A percentile compares a stretch with the other conserved stretches of the same genome.
Evolutionary conservation across 2,329 filamentous ascomycete genomes (phyloP).

Genomic region (Elsinoe necatrix): DNA sequence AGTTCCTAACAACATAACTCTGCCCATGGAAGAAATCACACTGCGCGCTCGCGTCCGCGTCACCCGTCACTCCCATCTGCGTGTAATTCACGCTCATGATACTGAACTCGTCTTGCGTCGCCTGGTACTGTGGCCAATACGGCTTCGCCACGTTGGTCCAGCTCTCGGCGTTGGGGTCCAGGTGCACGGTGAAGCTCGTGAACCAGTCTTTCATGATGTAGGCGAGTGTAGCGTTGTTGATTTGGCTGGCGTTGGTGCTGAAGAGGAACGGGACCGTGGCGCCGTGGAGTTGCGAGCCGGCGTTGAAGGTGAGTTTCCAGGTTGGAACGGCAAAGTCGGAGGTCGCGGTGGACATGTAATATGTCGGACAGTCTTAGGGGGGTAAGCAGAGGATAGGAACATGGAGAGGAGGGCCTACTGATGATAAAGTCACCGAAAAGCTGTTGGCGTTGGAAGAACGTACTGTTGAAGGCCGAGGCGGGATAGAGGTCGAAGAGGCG

Average conservation of each 20-base stretch:
- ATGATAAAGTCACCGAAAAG: conserved; percentile 40
- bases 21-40: conserved; percentile 24
- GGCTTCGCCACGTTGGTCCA: conserved; percentile 23
- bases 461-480: conserved; percentile 27
- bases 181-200: conserved; percentile 28
- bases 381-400: not conserved
- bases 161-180: conserved; percentile 28
- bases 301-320: conserved; percentile 31
- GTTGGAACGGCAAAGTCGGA: conserved; percentile 21
- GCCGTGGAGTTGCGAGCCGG: conserved; percentile 29
- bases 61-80: conserved; percentile 20
- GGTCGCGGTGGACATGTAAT: conserved; percentile 34
- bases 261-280: conserved; percentile 20
- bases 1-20: conserved; percentile 22
- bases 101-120: conserved; percentile 16
- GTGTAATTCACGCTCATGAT: conserved; percentile 23
- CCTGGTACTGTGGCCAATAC: conserved; percentile 26
- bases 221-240: conserved; percentile 28
- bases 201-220: conserved; percentile 30
- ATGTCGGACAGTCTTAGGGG: conserved; percentile 23
- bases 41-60: conserved; percentile 20
- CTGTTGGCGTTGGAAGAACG: conserved; percentile 31
- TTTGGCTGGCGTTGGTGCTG: not conserved
- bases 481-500: conserved; percentile 36
- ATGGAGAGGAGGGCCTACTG: conserved; percentile 15